Evolutionary conservation across 2,329 filamentous ascomycete species (phyloP), one percentile per base, ranked within the genome.

Genomic region (Fusarium sp.): DNA sequence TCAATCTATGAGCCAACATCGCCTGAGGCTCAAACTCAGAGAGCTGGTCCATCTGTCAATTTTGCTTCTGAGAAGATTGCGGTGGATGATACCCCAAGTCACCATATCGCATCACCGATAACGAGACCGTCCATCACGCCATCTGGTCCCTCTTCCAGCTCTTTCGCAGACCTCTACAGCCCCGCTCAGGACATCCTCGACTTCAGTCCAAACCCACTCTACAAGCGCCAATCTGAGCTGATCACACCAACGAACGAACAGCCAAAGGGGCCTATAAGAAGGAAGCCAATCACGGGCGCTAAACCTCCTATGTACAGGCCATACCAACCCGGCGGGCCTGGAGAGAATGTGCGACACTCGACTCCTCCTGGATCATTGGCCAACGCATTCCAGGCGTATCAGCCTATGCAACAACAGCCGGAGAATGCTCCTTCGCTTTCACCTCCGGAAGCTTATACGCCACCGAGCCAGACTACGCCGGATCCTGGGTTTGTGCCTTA

Each of bases 131-230:
- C 28, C 9, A 48, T 57, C 9, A 47, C 53, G 2, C 66, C 56
- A 26, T 54, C 66, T 2, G 64, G 64, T 4, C 48, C 53, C 13
- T 53, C 56, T 7, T 11, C 35, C 22, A 38, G 14, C 30, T 41
- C 66, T 1, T 38, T 51, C 1, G 59, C 69, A 17, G 59, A 70
- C 30, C n/a, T 68, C 7, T 68, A 68, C 47, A 68, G 66, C 26
- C 66, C 67, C 3, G 66, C 60, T 15, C 55, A 64, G 6, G 66
- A 55, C 5, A 59, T 70, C 4, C 59, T 70, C n/a, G 66, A 71
- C n/a, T 60, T 56, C 12, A 44, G 14, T 3, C 35, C 63, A 7
- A 57, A 59, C 8, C 30, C 50, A 30, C 11, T 47, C 2, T 63
- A 51, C 20, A 66, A 47, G 11, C 65, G 28, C 3, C 65, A 55